These are phyloP conservation scores for Ceratobasidium sp. DNA, from an alignment of 1,284 basidiomycete genomes.

Conservation along the genomic window DNA sequence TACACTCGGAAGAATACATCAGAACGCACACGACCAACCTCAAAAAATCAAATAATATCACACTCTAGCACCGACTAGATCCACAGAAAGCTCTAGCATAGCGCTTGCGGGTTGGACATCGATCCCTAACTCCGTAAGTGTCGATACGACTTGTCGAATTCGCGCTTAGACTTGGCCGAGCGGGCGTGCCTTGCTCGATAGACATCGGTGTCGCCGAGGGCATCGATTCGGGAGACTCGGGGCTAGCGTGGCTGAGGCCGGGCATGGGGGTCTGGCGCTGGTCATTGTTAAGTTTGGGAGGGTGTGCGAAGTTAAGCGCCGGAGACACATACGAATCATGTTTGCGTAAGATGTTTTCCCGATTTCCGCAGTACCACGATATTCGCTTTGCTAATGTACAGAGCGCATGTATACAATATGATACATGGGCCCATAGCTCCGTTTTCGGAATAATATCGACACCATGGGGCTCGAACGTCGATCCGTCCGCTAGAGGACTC, in stretches of 20 bases:
- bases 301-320: neutral
- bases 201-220: constrained; percentile 37
- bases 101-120: constrained; percentile 47
- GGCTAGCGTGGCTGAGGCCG: constrained; percentile 30
- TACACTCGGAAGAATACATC: constrained; percentile 1
- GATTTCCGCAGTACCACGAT: too few species aligned
- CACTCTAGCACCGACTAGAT: constrained; percentile 48
- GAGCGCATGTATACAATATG: too few species aligned
- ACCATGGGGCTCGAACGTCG: too few species aligned
- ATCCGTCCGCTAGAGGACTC: too few species aligned
- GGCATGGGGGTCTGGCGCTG: constrained; percentile 22
- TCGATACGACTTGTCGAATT: constrained; percentile 28
- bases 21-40: neutral
- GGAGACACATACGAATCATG: too few species aligned
- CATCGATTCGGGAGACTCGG: constrained; percentile 40
- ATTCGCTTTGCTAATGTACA: too few species aligned
- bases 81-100: constrained; percentile 41
- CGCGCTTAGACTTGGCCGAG: constrained; percentile 30
- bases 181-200: constrained; percentile 26
- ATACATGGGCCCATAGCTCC: too few species aligned
- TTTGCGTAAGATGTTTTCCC: too few species aligned
- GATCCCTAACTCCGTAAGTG: constrained; percentile 46
- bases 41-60: constrained; percentile 3
- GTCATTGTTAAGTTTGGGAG: constrained; percentile 15
- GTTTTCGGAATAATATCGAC: too few species aligned